Conservation (phyloP, 345 rosid species). For the Populus alba region DNA sequence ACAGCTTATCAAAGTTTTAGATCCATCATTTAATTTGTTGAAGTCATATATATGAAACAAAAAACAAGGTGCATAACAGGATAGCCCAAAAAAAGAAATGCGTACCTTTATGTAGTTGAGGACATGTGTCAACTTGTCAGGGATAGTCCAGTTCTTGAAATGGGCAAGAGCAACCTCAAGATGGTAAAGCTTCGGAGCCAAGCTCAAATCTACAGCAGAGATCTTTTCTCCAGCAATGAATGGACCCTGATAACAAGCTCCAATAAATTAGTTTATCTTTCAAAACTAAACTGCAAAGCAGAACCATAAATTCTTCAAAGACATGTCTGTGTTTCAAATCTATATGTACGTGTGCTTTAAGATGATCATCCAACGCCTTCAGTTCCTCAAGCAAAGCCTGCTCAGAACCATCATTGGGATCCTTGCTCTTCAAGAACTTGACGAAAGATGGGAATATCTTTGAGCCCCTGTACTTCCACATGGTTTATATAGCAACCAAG, state of each 20-base stretch:
- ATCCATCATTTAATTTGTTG: neutral
- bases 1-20: neutral
- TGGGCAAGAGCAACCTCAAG: constrained; percentile 77
- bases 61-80: neutral
- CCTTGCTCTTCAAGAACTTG: constrained; percentile 81
- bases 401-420: constrained; percentile 69
- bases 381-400: constrained; percentile 72
- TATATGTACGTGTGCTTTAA: constrained; percentile 52
- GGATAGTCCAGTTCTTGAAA: constrained; percentile 82
- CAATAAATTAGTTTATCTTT: neutral
- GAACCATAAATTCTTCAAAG: neutral
- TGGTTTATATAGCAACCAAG: neutral
- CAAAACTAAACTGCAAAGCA: constrained; percentile 1
- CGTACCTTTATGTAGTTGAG: constrained; percentile 59
- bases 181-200: constrained; percentile 93
- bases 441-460: constrained; percentile 59
- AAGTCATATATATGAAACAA: neutral
- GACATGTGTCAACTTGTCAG: constrained; percentile 57
- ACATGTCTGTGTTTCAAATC: constrained; percentile 1
- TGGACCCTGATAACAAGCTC: constrained; percentile 52
- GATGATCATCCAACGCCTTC: constrained; percentile 78
- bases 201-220: constrained; percentile 71
- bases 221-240: constrained; percentile 74
- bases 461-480: constrained; percentile 49
- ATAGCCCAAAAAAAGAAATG: neutral